Conservation (phyloP, 2,329 filamentous ascomycete species). For the Mycosphaerelloides madeirae region DNA sequence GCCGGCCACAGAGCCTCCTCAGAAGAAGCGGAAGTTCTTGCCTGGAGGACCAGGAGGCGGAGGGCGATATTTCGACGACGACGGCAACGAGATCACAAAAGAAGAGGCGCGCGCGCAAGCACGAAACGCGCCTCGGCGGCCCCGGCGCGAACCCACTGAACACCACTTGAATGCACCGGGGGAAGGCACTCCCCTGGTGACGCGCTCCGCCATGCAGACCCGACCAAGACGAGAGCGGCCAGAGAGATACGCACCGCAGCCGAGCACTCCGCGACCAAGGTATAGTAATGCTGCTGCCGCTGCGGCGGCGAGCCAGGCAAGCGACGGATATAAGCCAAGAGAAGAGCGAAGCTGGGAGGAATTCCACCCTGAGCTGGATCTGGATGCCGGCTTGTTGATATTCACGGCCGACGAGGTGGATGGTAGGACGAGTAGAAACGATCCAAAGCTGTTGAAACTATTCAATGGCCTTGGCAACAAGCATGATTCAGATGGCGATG, state of each 20-base stretch:
- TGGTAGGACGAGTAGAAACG: conserved; percentile 48
- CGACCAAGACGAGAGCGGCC: conserved; percentile 28
- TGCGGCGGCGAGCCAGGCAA: conserved; percentile 80
- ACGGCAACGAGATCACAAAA: conserved; percentile 55
- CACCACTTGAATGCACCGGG: neutral
- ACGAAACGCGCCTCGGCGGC: conserved; percentile 31
- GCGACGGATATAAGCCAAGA: conserved; percentile 92
- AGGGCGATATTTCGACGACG: conserved; percentile 73
- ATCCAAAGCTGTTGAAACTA: conserved; percentile 41
- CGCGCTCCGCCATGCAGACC: conserved; percentile 25
- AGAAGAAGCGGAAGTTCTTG: conserved; percentile 60
- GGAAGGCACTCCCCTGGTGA: conserved; percentile 13
- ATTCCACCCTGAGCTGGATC: conserved; percentile 92
- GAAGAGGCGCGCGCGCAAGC: conserved; percentile 37
- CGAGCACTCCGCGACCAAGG: conserved; percentile 55
- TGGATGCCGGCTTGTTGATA: conserved; percentile 72
- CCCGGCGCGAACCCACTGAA: conserved; percentile 7
- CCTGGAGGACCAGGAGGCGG: conserved; percentile 83
- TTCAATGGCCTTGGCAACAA: conserved; percentile 17
- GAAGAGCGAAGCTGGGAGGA: conserved; percentile 98
- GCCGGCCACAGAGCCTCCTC: conserved; percentile 39
- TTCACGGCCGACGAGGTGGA: conserved; percentile 83
- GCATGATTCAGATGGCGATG: conserved; percentile 21
- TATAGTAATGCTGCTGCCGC: conserved; percentile 86
- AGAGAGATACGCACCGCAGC: conserved; percentile 33